Percentiles rank a stretch among this genome's conserved stretches.
phyloP scores from a whole-genome alignment of 345 rosid genomes.

The Kernera saxatilis region DNA sequence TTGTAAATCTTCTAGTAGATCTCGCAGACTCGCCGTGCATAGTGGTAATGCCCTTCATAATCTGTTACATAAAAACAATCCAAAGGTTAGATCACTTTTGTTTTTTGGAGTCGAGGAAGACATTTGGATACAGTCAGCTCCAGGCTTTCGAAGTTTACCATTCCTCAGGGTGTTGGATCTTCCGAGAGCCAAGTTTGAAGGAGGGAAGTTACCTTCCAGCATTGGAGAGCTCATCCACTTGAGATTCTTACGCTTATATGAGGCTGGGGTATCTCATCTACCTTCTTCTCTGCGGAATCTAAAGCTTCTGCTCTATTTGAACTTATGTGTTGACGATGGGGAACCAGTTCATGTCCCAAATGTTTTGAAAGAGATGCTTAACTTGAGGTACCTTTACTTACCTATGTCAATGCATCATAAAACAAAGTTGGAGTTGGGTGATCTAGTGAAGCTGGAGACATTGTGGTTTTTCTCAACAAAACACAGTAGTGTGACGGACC shows the following conservation, averaged over 20 bases:
- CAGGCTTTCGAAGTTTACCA: background rate
- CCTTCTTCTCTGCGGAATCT: background rate
- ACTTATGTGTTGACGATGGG: background rate
- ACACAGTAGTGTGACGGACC: background rate
- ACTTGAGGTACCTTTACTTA: too few species aligned
- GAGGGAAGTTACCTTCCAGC: background rate
- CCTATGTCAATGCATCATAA: too few species aligned
- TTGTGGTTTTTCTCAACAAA: background rate
- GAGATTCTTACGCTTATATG: background rate
- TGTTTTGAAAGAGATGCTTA: background rate
- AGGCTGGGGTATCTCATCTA: background rate
- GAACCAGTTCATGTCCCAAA: background rate
- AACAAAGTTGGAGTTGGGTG: background rate
- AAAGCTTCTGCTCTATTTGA: background rate
- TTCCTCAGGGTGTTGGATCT: background rate
- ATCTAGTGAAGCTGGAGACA: background rate
- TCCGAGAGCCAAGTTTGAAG: background rate
- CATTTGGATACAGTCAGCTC: background rate
- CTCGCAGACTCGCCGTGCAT: background rate
- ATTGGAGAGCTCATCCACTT: background rate
- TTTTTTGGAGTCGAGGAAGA: background rate
- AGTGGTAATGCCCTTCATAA: background rate
- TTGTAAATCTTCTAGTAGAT: too few species aligned
- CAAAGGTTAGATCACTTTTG: background rate
- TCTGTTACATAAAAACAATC: background rate